A percentile compares a stretch with the other conserved stretches of the same genome.
Evolutionary conservation across 768 basidiomycete genomes (phyloP).

Genomic region (Strobilomyces echinocephalus): DNA sequence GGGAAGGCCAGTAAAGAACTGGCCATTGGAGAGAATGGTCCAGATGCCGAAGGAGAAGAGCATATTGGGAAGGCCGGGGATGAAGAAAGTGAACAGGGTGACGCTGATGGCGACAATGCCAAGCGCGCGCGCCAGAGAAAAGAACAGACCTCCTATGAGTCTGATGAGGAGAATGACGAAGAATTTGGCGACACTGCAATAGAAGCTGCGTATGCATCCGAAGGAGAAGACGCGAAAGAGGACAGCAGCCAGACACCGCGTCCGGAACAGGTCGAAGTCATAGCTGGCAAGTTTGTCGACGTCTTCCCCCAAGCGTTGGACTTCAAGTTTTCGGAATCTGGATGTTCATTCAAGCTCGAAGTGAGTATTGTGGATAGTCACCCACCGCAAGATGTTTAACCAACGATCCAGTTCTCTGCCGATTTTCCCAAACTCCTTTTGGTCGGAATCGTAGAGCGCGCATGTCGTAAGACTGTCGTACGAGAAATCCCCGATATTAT

Average conservation of each 20-base stretch:
- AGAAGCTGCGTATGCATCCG: conserved; percentile 59
- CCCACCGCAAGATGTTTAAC: background rate
- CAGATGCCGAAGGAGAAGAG: conserved; percentile 49
- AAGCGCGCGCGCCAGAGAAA: conserved; percentile 69
- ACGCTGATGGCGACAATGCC: conserved; percentile 76
- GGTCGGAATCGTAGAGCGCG: conserved; percentile 87
- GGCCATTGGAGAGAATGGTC: conserved; percentile 40
- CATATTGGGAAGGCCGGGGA: conserved; percentile 46
- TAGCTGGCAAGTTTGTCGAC: conserved; percentile 49
- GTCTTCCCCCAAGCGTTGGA: conserved; percentile 61
- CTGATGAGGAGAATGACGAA: conserved; percentile 45
- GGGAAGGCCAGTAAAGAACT: conserved; percentile 53
- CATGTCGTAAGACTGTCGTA: conserved; percentile 78
- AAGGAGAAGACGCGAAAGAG: conserved; percentile 32
- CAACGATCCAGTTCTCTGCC: conserved; percentile 62
- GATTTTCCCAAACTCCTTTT: conserved; percentile 90
- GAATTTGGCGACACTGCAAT: conserved; percentile 50
- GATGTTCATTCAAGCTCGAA: conserved; percentile 79
- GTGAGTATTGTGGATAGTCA: conserved; percentile 42
- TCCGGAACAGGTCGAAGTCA: conserved; percentile 36
- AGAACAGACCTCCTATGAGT: conserved; percentile 72
- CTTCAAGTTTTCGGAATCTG: conserved; percentile 64
- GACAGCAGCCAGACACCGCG: conserved; percentile 19
- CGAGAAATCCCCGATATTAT: conserved; percentile 87
- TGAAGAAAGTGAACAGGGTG: conserved; percentile 71